Evolutionary conservation across 306 rosid genomes (phyloP).

Genomic region (Arachis stenosperma): DNA sequence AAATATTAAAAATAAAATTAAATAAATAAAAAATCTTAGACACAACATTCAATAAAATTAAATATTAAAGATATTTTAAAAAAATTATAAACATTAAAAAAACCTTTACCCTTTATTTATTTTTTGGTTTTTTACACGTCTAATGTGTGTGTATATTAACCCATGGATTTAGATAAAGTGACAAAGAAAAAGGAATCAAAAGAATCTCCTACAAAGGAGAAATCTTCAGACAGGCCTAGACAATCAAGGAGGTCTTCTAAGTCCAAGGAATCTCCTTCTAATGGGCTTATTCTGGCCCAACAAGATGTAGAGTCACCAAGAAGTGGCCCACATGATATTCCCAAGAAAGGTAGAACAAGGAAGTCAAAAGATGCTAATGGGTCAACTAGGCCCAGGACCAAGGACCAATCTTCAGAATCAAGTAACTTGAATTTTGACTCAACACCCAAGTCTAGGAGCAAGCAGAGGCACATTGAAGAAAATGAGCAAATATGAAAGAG

Average conservation of each 20-base stretch:
- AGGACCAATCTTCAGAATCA: constrained; percentile 39
- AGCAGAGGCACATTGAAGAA: constrained; percentile 43
- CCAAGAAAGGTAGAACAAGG: constrained; percentile 67
- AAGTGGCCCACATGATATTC: constrained; percentile 47
- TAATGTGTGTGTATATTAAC: no score
- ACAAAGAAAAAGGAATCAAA: no score
- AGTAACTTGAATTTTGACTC: constrained; percentile 1
- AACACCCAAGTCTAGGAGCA: constrained; percentile 36
- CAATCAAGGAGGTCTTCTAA: constrained; percentile 53
- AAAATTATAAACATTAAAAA: no score
- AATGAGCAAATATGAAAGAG: constrained; percentile 40
- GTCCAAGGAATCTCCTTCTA: constrained; percentile 45
- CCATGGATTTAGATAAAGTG: no score
- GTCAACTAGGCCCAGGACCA: constrained; percentile 49
- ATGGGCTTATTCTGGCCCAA: constrained; percentile 28
- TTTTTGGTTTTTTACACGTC: no score
- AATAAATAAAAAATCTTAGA: no score
- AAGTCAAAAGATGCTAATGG: constrained; percentile 59
- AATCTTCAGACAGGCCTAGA: constrained; percentile 46
- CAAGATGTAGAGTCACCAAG: constrained; percentile 34
- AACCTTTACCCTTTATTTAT: no score
- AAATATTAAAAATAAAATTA: no score
- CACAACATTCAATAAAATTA: no score
- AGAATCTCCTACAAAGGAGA: constrained; percentile 62
- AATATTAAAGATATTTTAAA: no score